These are phyloP conservation scores for Lachancea kluyveri DNA, from an alignment of 805 yeast genomes.

Conservation along the genomic window DNA sequence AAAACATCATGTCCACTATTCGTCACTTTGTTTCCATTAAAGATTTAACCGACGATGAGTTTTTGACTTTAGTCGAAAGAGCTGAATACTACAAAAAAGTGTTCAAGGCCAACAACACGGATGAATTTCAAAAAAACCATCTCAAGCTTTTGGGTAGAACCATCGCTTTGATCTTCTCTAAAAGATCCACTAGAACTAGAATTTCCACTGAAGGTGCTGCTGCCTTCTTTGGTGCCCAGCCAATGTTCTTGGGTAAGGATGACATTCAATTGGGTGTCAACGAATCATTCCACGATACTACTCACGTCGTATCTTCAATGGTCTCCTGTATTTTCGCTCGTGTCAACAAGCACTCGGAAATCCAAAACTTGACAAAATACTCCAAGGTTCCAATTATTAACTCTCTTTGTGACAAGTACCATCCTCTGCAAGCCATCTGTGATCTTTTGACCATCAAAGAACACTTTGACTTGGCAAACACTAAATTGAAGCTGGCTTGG, in stretches of 20 bases:
- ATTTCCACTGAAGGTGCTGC: slow-evolving; percentile 93
- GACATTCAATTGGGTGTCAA: slow-evolving; percentile 96
- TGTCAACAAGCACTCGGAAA: slow-evolving; percentile 79
- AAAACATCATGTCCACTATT: slow-evolving; percentile 12
- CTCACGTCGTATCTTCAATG: slow-evolving; percentile 90
- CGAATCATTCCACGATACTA: slow-evolving; percentile 83
- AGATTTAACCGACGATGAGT: slow-evolving; percentile 69
- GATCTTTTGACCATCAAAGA: slow-evolving; percentile 86
- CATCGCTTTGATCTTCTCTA: slow-evolving; percentile 77
- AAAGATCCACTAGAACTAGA: slow-evolving; percentile 93
- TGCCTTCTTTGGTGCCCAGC: slow-evolving; percentile 87
- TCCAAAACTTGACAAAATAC: slow-evolving; percentile 66
- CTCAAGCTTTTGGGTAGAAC: slow-evolving; percentile 69
- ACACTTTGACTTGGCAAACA: slow-evolving; percentile 48
- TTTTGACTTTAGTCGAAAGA: slow-evolving; percentile 60
- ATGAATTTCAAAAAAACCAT: slow-evolving; percentile 33
- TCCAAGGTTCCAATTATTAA: slow-evolving; percentile 90
- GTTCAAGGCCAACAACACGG: slow-evolving; percentile 48
- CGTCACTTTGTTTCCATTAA: slow-evolving; percentile 80
- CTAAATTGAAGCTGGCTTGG: slow-evolving; percentile 77
- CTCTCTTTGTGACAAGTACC: slow-evolving; percentile 86
- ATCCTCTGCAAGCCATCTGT: slow-evolving; percentile 93
- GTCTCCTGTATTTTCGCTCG: slow-evolving; percentile 96
- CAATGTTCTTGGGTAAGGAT: slow-evolving; percentile 93
- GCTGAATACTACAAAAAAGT: slow-evolving; percentile 63